phyloP scores from a whole-genome alignment of 1,284 basidiomycete genomes.

The Tylopilus orsonianus region DNA sequence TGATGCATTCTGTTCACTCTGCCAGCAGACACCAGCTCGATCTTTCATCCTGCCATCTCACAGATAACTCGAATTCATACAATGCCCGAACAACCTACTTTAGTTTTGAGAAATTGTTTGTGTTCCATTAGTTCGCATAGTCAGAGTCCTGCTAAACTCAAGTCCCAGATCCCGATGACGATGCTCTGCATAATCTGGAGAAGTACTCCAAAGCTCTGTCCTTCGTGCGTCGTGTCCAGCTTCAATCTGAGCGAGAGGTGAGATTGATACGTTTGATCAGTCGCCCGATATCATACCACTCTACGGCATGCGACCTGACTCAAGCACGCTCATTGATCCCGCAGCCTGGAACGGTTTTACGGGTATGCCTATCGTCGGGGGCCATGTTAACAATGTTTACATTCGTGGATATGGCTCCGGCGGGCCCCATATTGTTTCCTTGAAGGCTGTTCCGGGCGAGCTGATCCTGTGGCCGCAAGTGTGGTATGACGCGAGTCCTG shows the following conservation, averaged over 20 bases:
- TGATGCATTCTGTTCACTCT: neutral
- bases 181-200: neutral
- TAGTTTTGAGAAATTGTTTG: slow-evolving; percentile 8
- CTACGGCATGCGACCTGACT: slow-evolving; percentile 5
- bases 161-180: slow-evolving; percentile 12
- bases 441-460: slow-evolving; percentile 12
- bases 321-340: neutral
- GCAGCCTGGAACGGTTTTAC: slow-evolving; percentile 12
- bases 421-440: slow-evolving; percentile 4
- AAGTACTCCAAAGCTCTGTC: slow-evolving; percentile 12
- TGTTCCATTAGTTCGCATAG: neutral
- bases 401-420: slow-evolving; percentile 11
- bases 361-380: slow-evolving; percentile 13
- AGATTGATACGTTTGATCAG: slow-evolving; percentile 1
- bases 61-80: neutral
- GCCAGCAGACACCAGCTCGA: neutral
- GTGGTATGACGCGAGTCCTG: slow-evolving; percentile 1
- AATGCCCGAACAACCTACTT: neutral
- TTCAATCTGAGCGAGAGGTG: neutral
- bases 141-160: neutral
- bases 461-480: slow-evolving; percentile 14
- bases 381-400: slow-evolving; percentile 13
- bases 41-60: neutral
- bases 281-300: slow-evolving; percentile 16
- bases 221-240: slow-evolving; percentile 5